These are phyloP conservation scores for Erythrobasidium hasegawianum DNA, from an alignment of 1,284 basidiomycete species.

Conservation along the genomic window DNA sequence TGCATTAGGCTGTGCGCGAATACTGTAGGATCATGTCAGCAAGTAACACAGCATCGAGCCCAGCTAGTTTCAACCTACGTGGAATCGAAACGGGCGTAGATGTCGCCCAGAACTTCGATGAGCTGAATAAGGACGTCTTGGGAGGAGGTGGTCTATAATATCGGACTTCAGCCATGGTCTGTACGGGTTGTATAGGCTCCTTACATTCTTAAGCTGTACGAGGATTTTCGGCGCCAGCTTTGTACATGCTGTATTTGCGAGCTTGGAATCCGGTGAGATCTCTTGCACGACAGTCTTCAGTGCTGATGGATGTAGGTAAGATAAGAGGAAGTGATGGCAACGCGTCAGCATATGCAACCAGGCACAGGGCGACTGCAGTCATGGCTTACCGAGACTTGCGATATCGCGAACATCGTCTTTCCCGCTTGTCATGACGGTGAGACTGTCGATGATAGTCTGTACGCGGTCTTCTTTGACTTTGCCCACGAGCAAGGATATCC, in stretches of 20 bases:
- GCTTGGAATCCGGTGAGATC: slow-evolving; percentile 71
- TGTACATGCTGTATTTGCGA: slow-evolving; percentile 72
- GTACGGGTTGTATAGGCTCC: too few species aligned
- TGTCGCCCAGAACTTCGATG: slow-evolving; percentile 82
- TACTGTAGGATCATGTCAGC: slow-evolving; percentile 51
- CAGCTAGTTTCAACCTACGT: too few species aligned
- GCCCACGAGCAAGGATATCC: slow-evolving; percentile 79
- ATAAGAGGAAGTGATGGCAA: background rate
- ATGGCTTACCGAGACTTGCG: slow-evolving; percentile 72
- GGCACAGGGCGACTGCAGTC: background rate
- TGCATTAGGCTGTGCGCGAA: slow-evolving; percentile 50
- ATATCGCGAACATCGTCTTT: slow-evolving; percentile 89
- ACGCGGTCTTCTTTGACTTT: slow-evolving; percentile 76
- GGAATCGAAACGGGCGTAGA: slow-evolving; percentile 78
- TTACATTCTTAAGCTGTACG: slow-evolving; percentile 67
- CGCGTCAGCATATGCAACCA: background rate
- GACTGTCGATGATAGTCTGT: slow-evolving; percentile 77
- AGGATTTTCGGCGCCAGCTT: slow-evolving; percentile 82
- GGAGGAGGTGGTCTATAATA: slow-evolving; percentile 60
- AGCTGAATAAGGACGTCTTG: slow-evolving; percentile 84
- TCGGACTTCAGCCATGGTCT: too few species aligned
- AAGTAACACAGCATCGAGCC: too few species aligned
- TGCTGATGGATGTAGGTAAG: slow-evolving; percentile 54
- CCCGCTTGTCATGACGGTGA: slow-evolving; percentile 73
- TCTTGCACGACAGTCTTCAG: slow-evolving; percentile 92